These are phyloP conservation scores for Mycena rebaudengoi DNA, from an alignment of 768 basidiomycete genomes.

Conservation along the genomic window DNA sequence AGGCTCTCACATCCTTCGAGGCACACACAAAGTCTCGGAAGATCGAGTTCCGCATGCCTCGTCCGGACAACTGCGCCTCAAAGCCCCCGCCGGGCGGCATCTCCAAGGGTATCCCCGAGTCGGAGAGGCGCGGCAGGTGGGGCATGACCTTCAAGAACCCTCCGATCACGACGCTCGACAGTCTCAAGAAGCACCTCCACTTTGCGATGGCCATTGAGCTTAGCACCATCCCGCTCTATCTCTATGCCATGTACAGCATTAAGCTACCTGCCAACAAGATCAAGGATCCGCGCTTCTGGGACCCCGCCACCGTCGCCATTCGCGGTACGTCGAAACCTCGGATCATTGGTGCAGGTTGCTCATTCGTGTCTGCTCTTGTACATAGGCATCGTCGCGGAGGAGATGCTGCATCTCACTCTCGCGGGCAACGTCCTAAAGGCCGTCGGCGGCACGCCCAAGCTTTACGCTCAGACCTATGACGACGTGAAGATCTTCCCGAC, in stretches of 20 bases:
- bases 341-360: background rate
- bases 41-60: background rate
- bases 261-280: slow-evolving; percentile 13
- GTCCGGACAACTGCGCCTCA: background rate
- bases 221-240: slow-evolving; percentile 35
- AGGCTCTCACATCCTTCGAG: background rate
- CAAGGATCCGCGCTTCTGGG: slow-evolving; percentile 24
- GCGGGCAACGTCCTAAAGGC: slow-evolving; percentile 35
- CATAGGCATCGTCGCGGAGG: slow-evolving; percentile 34
- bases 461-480: slow-evolving; percentile 21
- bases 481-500: slow-evolving; percentile 9
- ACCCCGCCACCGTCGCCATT: slow-evolving; percentile 9
- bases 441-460: slow-evolving; percentile 29
- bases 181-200: slow-evolving; percentile 28
- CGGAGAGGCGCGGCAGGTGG: background rate
- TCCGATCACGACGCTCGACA: background rate
- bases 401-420: slow-evolving; percentile 38
- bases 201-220: slow-evolving; percentile 34
- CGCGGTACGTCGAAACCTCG: background rate
- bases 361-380: background rate
- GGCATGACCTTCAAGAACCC: too few species aligned
- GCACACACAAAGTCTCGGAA: background rate
- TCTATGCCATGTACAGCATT: slow-evolving; percentile 36
- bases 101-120: background rate
- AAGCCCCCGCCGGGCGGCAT: background rate